A percentile compares a stretch with the other conserved stretches of the same genome.
phyloP scores from a whole-genome alignment of 768 basidiomycete genomes.

The Russula sp. region DNA sequence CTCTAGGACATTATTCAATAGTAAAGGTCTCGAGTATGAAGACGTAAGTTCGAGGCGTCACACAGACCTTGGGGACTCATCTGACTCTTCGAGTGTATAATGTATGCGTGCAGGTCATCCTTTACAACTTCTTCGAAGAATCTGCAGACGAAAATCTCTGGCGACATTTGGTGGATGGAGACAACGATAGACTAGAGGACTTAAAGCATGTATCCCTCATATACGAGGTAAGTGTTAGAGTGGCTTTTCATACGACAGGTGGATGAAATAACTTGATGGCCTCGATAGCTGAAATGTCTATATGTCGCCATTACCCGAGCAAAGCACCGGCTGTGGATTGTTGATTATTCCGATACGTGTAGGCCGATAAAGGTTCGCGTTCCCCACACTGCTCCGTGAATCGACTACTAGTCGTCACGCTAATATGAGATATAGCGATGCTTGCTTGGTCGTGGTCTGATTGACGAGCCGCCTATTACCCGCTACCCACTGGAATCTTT shows the following conservation, averaged over 20 bases:
- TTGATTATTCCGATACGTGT: constrained; percentile 46
- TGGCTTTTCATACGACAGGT: neutral
- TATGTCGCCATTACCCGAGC: constrained; percentile 71
- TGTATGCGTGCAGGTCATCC: constrained; percentile 44
- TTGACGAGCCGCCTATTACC: neutral
- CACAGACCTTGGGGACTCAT: neutral
- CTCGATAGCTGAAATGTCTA: constrained; percentile 51
- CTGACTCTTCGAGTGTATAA: neutral
- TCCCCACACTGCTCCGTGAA: constrained; percentile 28
- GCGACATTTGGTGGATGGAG: constrained; percentile 1
- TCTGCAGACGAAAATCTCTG: constrained; percentile 38
- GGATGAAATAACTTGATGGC: neutral
- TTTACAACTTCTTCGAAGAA: constrained; percentile 72
- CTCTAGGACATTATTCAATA: constrained; percentile 51
- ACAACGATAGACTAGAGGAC: neutral
- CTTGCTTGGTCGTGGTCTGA: neutral
- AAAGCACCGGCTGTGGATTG: constrained; percentile 64
- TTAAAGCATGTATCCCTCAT: neutral
- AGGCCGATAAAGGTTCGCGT: constrained; percentile 40
- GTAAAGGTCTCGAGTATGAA: constrained; percentile 63
- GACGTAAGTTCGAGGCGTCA: constrained; percentile 36
- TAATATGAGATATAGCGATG: neutral
- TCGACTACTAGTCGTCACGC: neutral
- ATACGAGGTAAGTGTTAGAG: constrained; percentile 6
- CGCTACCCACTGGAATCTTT: constrained; percentile 1